phyloP scores from a whole-genome alignment of 805 yeast species.

The Candida takata region DNA sequence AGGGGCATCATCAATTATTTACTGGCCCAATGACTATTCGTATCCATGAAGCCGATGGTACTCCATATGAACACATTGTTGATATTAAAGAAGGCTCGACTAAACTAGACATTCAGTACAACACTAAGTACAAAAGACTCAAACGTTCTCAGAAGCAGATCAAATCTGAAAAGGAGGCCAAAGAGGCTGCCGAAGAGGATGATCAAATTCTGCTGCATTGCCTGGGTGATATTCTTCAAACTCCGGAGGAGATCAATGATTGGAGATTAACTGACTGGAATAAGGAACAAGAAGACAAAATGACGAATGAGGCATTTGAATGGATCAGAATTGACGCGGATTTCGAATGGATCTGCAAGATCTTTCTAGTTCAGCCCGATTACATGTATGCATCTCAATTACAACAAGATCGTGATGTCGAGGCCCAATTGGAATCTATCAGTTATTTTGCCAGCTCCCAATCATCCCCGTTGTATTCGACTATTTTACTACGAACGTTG shows the following conservation, averaged over 20 bases:
- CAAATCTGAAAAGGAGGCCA: constrained; percentile 35
- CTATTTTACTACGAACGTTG: constrained; percentile 69
- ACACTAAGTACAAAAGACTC: constrained; percentile 82
- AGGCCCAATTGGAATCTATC: constrained; percentile 86
- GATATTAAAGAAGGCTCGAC: constrained; percentile 81
- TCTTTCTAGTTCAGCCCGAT: constrained; percentile 82
- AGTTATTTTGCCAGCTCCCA: constrained; percentile 57
- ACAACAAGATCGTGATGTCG: constrained; percentile 92
- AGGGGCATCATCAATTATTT: constrained; percentile 35
- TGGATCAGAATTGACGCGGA: constrained; percentile 99
- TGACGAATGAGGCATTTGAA: constrained; percentile 83
- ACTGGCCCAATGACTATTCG: constrained; percentile 95
- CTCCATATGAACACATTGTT: constrained; percentile 97
- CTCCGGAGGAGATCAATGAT: constrained; percentile 49
- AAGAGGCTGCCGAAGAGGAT: constrained; percentile 25
- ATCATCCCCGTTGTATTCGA: constrained; percentile 61
- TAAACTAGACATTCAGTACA: constrained; percentile 88
- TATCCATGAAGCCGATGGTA: constrained; percentile 96
- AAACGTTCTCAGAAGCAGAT: constrained; percentile 48
- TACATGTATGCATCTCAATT: constrained; percentile 92
- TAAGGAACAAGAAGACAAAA: constrained; percentile 58
- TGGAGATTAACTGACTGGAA: constrained; percentile 76
- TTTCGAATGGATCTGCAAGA: constrained; percentile 89
- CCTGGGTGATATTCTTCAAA: constrained; percentile 71
- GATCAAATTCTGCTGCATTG: constrained; percentile 41